Conservation (phyloP, 306 rosid genomes). For the Medicago ruthenica region DNA sequence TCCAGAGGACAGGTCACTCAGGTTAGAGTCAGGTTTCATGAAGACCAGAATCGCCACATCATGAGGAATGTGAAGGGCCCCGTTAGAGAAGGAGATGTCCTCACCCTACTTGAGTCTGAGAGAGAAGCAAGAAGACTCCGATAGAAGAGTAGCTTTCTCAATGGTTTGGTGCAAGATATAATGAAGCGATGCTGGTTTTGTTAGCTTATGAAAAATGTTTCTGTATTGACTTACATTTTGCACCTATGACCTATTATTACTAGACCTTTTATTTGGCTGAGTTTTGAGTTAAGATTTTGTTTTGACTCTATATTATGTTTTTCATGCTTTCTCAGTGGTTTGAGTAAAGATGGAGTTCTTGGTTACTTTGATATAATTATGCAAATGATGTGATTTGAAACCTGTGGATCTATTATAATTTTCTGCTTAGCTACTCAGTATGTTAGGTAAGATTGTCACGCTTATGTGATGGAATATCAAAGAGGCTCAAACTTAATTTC, state of each 20-base stretch:
- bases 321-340: no score
- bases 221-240: not conserved
- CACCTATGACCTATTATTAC: not conserved
- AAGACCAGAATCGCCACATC: not conserved
- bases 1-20: not conserved
- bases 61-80: not conserved
- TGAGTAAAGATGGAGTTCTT: no score
- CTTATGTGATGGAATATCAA: not conserved
- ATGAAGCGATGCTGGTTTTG: not conserved
- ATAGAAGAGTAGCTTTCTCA: not conserved
- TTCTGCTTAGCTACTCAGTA: no score
- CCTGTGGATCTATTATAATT: no score
- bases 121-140: conserved; percentile 9
- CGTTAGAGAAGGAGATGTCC: not conserved
- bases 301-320: not conserved
- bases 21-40: not conserved
- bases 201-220: not conserved
- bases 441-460: not conserved
- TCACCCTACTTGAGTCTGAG: not conserved
- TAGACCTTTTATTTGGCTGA: not conserved
- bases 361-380: not conserved
- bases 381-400: no score
- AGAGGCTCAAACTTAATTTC: not conserved
- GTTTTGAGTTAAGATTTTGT: not conserved
- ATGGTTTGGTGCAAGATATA: not conserved